These are phyloP conservation scores for Lipomyces yamanashiensis DNA, from an alignment of 805 yeast species.

Conservation along the genomic window DNA sequence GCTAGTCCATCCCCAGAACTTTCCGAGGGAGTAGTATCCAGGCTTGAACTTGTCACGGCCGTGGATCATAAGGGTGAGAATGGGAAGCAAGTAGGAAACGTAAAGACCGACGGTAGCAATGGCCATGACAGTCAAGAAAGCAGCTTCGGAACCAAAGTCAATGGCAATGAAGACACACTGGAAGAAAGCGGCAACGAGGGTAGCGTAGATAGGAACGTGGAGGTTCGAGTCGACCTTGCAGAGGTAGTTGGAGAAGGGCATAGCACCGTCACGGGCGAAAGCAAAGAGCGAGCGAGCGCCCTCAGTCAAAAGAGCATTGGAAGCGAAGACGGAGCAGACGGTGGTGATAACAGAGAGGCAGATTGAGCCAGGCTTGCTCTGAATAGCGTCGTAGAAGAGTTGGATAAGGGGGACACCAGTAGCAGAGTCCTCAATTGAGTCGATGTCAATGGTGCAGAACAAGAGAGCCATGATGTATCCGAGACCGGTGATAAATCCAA, in stretches of 20 bases:
- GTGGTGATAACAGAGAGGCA: conserved; percentile 29
- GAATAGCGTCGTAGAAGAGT: conserved; percentile 37
- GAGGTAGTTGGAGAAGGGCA: conserved; percentile 61
- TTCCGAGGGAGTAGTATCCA: conserved; percentile 35
- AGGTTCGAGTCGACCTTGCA: conserved; percentile 56
- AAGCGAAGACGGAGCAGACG: conserved; percentile 34
- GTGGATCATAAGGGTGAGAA: conserved; percentile 30
- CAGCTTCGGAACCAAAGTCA: conserved; percentile 36
- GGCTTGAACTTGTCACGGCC: conserved; percentile 29
- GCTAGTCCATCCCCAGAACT: conserved; percentile 27
- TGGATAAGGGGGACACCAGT: conserved; percentile 40
- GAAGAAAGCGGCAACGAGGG: conserved; percentile 34
- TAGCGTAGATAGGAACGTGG: conserved; percentile 66
- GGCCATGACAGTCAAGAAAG: conserved; percentile 37
- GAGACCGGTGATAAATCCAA: conserved; percentile 44
- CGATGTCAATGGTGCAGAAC: conserved; percentile 44
- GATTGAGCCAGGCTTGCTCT: conserved; percentile 38
- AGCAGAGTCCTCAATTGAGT: conserved; percentile 32
- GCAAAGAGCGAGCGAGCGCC: conserved; percentile 71
- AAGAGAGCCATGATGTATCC: conserved; percentile 43
- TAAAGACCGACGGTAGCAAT: conserved; percentile 38
- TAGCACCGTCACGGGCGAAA: conserved; percentile 69
- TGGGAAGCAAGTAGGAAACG: conserved; percentile 37
- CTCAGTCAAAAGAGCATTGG: conserved; percentile 34
- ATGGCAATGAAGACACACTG: conserved; percentile 37